Percentiles rank a stretch among this genome's conserved stretches.
These are phyloP conservation scores for Clavispora phyllophila DNA, from an alignment of 805 yeast genomes.

Conservation along the genomic window DNA sequence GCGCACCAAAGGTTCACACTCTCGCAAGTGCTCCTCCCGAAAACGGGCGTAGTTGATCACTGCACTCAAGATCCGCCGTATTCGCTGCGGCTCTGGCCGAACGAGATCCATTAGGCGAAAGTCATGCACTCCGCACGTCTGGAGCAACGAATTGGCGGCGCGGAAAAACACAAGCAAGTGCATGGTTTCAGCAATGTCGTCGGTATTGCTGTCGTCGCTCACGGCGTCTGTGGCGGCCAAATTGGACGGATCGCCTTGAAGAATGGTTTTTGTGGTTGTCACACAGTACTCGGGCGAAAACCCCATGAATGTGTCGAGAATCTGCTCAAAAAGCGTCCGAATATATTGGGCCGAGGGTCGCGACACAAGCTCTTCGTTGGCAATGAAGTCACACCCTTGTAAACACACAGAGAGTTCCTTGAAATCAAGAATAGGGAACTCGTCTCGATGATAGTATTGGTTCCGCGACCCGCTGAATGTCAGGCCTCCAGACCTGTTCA, in stretches of 20 bases:
- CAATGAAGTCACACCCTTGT: constrained; percentile 56
- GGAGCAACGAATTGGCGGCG: constrained; percentile 56
- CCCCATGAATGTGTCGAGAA: constrained; percentile 57
- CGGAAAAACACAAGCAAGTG: constrained; percentile 52
- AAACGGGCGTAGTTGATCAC: constrained; percentile 82
- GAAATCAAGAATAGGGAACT: constrained; percentile 58
- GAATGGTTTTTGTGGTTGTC: constrained; percentile 18
- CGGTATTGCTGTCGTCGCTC: constrained; percentile 10
- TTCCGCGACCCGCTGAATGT: constrained; percentile 1
- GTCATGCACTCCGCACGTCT: constrained; percentile 72
- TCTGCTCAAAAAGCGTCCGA: constrained; percentile 51
- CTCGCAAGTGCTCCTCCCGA: constrained; percentile 69
- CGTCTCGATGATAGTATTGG: constrained; percentile 27
- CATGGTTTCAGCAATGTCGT: constrained; percentile 28
- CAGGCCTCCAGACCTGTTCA: constrained; percentile 4
- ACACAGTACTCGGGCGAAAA: constrained; percentile 28
- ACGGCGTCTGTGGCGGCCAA: background rate
- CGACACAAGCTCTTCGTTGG: constrained; percentile 52
- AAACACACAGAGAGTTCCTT: constrained; percentile 56
- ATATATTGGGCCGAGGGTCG: constrained; percentile 57
- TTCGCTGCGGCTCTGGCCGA: constrained; percentile 69
- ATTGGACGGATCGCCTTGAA: constrained; percentile 6
- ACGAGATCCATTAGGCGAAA: constrained; percentile 68
- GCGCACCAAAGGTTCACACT: constrained; percentile 58
- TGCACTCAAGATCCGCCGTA: constrained; percentile 67